These are phyloP conservation scores for Mycena epipterygia DNA, from an alignment of 768 basidiomycete species.

Conservation along the genomic window DNA sequence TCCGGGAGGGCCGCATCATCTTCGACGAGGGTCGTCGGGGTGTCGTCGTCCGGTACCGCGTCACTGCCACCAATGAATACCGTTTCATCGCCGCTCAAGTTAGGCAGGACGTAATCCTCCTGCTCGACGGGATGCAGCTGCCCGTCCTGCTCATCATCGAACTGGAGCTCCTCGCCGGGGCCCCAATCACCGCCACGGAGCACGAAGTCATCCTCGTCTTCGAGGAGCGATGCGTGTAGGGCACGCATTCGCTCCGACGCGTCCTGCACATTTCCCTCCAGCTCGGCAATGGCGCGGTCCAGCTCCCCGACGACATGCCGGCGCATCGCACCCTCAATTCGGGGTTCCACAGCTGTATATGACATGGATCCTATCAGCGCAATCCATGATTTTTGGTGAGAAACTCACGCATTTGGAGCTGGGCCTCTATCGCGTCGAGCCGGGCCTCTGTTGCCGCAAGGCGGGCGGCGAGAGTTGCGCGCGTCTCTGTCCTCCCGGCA, in stretches of 20 bases:
- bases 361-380: not conserved
- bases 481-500: not conserved
- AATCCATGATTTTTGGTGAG: not conserved
- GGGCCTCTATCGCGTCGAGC: conserved; percentile 20
- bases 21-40: not conserved
- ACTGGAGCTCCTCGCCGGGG: not conserved
- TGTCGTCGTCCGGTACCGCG: not conserved
- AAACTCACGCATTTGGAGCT: conserved; percentile 2
- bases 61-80: not conserved
- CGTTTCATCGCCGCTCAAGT: not conserved
- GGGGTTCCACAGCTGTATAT: not conserved
- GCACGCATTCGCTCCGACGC: conserved; percentile 16
- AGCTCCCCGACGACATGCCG: conserved; percentile 13
- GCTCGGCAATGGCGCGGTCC: not conserved
- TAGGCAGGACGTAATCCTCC: not conserved
- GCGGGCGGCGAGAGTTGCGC: not conserved
- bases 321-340: not conserved
- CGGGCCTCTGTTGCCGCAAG: conserved; percentile 19
- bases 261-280: conserved; percentile 5
- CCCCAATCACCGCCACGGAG: not conserved
- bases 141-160: not conserved
- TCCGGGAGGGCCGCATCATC: too few relatives aligned
- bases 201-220: not conserved
- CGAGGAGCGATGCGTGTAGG: conserved; percentile 13
- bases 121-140: not conserved